Percentiles rank a stretch among this genome's conserved stretches.
Conservation (phyloP, 2,329 filamentous ascomycete species). For the Phaeoacremonium minimum region DNA sequence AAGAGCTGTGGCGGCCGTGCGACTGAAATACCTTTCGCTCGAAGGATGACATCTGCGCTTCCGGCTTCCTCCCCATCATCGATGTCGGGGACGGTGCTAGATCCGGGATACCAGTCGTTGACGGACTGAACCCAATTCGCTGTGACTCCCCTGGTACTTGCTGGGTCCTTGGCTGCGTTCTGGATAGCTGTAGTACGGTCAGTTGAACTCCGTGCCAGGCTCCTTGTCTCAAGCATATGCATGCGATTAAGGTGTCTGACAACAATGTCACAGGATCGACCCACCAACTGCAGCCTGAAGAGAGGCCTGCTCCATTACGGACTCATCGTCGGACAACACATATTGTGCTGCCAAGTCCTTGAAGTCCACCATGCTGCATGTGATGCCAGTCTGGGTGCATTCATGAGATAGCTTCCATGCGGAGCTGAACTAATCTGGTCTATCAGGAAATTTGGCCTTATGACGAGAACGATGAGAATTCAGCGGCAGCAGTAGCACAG, state of each 20-base stretch:
- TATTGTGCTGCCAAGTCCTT: constrained; percentile 15
- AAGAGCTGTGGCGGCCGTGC: background rate
- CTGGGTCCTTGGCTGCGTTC: no score
- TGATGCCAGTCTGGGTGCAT: no score
- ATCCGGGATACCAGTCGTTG: constrained; percentile 31
- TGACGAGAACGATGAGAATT: no score
- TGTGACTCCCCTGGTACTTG: constrained; percentile 16
- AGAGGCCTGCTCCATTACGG: constrained; percentile 9
- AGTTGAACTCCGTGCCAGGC: no score
- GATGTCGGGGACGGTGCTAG: constrained; percentile 22
- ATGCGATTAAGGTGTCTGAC: background rate
- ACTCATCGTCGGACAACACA: constrained; percentile 16
- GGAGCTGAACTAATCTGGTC: no score
- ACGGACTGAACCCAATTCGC: constrained; percentile 18
- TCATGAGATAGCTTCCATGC: no score
- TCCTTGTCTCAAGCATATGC: no score
- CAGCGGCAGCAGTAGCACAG: no score
- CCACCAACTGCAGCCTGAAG: constrained; percentile 12
- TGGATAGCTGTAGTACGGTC: no score
- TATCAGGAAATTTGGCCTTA: no score
- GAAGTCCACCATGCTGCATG: constrained; percentile 20
- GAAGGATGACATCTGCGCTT: constrained; percentile 46
- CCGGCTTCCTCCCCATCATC: constrained; percentile 33
- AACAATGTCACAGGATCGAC: constrained; percentile 5
- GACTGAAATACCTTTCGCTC: constrained; percentile 40